These are phyloP conservation scores for Exserohilum turcica DNA, from an alignment of 2,329 filamentous ascomycete species.

Conservation along the genomic window DNA sequence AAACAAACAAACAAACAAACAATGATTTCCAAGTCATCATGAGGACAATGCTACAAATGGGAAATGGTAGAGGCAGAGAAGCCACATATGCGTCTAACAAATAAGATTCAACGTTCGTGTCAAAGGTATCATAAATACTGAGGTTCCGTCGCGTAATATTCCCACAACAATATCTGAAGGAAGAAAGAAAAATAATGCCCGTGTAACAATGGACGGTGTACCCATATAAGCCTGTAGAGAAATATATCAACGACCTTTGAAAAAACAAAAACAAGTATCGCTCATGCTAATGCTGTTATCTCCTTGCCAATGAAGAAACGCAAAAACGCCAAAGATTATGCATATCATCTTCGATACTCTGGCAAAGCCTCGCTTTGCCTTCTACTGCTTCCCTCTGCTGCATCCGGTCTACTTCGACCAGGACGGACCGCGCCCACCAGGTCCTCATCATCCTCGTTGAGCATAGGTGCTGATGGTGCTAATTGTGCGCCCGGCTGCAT, in stretches of 20 bases:
- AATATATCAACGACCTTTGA: neutral
- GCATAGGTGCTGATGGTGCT: slow-evolving; percentile 38
- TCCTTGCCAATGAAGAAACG: neutral
- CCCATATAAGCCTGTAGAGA: too few relatives aligned
- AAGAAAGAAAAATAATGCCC: neutral
- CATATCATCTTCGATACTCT: slow-evolving; percentile 35
- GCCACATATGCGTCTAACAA: too few relatives aligned
- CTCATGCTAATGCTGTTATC: neutral
- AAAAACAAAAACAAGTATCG: neutral
- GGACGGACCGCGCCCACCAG: slow-evolving; percentile 37
- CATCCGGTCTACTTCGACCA: slow-evolving; percentile 16
- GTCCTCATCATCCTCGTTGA: slow-evolving; percentile 44
- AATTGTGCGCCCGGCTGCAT: slow-evolving; percentile 17
- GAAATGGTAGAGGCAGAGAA: too few relatives aligned
- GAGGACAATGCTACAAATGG: neutral
- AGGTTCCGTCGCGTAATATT: neutral
- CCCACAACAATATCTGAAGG: neutral
- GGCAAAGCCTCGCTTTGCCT: slow-evolving; percentile 37
- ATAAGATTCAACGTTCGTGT: neutral
- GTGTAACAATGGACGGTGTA: neutral
- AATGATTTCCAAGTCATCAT: neutral
- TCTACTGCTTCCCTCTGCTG: slow-evolving; percentile 7
- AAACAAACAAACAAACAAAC: too few relatives aligned
- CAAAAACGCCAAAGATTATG: slow-evolving; percentile 6
- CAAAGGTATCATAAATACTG: neutral